These are phyloP conservation scores for Decorospora gaudefroyi DNA, from an alignment of 2,329 filamentous ascomycete genomes.

Conservation along the genomic window DNA sequence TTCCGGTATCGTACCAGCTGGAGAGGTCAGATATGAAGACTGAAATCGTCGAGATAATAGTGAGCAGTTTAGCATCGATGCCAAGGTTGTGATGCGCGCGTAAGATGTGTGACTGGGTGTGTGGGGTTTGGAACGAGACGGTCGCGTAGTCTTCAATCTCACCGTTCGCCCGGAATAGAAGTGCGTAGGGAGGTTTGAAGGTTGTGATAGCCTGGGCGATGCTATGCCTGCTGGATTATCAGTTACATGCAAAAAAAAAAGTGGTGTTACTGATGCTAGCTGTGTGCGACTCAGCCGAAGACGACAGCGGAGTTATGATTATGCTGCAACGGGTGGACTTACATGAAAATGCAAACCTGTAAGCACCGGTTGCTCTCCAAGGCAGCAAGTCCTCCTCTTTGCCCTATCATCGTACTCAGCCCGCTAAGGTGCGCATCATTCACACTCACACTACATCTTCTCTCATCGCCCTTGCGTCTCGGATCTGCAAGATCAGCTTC, in stretches of 20 bases:
- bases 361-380: slow-evolving; percentile 36
- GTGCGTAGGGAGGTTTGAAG: slow-evolving; percentile 38
- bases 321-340: slow-evolving; percentile 9
- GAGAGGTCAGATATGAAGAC: slow-evolving; percentile 30
- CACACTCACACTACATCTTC: slow-evolving; percentile 27
- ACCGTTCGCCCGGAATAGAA: slow-evolving; percentile 26
- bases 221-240: slow-evolving; percentile 35
- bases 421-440: slow-evolving; percentile 38
- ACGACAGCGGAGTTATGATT: neutral
- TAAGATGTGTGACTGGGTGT: slow-evolving; percentile 20
- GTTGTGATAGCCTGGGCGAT: slow-evolving; percentile 39
- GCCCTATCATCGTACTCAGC: slow-evolving; percentile 39
- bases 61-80: slow-evolving; percentile 21
- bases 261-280: neutral
- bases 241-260: slow-evolving; percentile 5
- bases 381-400: slow-evolving; percentile 40
- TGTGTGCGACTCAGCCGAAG: neutral
- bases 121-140: slow-evolving; percentile 18
- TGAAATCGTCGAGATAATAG: slow-evolving; percentile 25
- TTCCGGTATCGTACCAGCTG: slow-evolving; percentile 25
- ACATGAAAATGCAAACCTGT: slow-evolving; percentile 43
- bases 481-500: slow-evolving; percentile 35
- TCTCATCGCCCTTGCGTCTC: slow-evolving; percentile 17
- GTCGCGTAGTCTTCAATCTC: slow-evolving; percentile 30
- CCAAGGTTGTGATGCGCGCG: slow-evolving; percentile 28